These are phyloP conservation scores for Lentinula aciculospora DNA, from an alignment of 768 basidiomycete genomes.

Conservation along the genomic window DNA sequence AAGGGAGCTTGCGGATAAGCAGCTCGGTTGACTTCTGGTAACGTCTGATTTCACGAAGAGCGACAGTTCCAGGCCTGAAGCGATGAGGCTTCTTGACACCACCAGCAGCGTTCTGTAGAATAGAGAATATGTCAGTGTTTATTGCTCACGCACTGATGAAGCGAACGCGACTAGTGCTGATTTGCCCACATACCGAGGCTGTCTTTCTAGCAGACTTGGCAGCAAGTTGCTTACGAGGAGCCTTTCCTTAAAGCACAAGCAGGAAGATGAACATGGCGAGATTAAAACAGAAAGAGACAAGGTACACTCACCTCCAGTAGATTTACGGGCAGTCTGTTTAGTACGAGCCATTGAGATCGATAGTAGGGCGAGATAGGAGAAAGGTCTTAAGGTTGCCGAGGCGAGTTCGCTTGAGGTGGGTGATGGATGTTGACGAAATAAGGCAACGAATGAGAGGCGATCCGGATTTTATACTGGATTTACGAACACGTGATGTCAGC, in stretches of 20 bases:
- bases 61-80: slow-evolving; percentile 75
- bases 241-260: slow-evolving; percentile 36
- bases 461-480: slow-evolving; percentile 9
- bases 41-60: slow-evolving; percentile 68
- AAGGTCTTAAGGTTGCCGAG: slow-evolving; percentile 3
- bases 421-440: slow-evolving; percentile 20
- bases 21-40: slow-evolving; percentile 63
- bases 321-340: slow-evolving; percentile 75
- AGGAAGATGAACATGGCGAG: background rate
- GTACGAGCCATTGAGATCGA: slow-evolving; percentile 55
- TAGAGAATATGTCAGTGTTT: slow-evolving; percentile 6
- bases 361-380: slow-evolving; percentile 3
- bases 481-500: background rate
- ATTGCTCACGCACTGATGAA: slow-evolving; percentile 1
- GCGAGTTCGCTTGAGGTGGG: slow-evolving; percentile 12
- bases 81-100: slow-evolving; percentile 83
- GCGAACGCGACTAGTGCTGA: background rate
- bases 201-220: slow-evolving; percentile 57
- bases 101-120: slow-evolving; percentile 40
- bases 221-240: slow-evolving; percentile 56
- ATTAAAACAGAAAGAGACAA: background rate
- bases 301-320: slow-evolving; percentile 53
- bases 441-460: slow-evolving; percentile 17
- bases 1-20: slow-evolving; percentile 60
- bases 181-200: slow-evolving; percentile 29